Conservation (phyloP, 73 alveolate species). For the Blepharisma stoltei region DNA sequence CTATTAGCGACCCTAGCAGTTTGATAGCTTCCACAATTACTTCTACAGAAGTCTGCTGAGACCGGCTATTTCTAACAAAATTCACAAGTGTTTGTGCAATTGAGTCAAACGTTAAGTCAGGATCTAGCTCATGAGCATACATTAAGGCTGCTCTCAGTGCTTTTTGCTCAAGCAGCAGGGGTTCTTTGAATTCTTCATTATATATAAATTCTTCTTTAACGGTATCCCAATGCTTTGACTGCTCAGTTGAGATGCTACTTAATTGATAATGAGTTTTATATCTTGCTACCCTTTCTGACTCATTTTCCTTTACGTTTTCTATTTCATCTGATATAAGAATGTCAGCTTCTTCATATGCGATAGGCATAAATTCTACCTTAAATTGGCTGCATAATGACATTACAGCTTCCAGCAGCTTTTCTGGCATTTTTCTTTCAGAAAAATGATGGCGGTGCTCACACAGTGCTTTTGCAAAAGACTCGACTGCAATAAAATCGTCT, state of each 20-base stretch:
- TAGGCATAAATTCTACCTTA: neutral
- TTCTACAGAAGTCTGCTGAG: neutral
- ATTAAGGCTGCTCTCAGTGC: neutral
- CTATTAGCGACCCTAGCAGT: neutral
- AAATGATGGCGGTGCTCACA: neutral
- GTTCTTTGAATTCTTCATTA: neutral
- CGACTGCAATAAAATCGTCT: neutral
- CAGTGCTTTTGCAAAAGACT: neutral
- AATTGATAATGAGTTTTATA: no score
- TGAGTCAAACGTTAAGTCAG: neutral
- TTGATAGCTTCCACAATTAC: neutral
- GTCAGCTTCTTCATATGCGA: neutral
- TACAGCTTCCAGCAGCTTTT: neutral
- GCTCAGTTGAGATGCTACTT: no score
- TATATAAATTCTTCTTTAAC: neutral
- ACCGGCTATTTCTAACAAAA: neutral
- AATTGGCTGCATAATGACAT: neutral
- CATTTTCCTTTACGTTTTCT: neutral
- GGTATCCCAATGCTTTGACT: no score
- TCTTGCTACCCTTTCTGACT: neutral
- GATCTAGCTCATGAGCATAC: neutral
- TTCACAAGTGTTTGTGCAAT: constrained; percentile 4
- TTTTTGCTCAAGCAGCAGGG: neutral
- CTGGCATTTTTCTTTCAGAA: neutral
- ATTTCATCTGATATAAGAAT: neutral